Conservation (phyloP, 202 grass and related monocot genomes). For the Schoenoplectus tabernaemontani region DNA sequence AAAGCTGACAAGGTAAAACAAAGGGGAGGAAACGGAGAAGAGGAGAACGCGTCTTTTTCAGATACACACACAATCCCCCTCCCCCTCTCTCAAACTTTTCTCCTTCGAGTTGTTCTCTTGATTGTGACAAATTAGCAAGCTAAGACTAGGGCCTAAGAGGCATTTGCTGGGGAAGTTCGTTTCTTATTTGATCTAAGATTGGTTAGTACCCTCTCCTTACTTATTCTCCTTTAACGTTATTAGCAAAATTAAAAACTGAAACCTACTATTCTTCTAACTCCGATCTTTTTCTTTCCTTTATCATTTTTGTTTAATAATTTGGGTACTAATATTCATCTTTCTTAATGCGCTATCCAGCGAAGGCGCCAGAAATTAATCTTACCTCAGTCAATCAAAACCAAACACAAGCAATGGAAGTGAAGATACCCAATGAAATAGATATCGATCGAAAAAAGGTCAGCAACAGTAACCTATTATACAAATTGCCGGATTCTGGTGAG, state of each 20-base stretch:
- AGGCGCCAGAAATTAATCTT: not conserved
- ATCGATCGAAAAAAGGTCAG: not conserved
- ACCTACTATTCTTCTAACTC: not conserved
- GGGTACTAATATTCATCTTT: not conserved
- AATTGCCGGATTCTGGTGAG: not conserved
- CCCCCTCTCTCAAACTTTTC: not conserved
- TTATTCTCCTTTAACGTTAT: not conserved
- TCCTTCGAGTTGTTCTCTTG: not conserved
- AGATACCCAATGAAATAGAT: not conserved
- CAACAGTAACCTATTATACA: not conserved
- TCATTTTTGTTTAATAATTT: not conserved
- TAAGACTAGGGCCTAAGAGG: not conserved
- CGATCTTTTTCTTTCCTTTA: not conserved
- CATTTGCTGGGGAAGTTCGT: not conserved
- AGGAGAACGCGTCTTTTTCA: not conserved
- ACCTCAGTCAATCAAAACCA: not conserved
- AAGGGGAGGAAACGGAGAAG: not conserved
- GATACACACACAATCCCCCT: not conserved
- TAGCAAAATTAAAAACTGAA: not conserved
- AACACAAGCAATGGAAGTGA: conserved; percentile 11
- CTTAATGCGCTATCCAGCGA: not conserved
- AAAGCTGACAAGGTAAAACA: not conserved
- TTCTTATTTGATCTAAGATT: not conserved
- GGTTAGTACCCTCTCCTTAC: not conserved
- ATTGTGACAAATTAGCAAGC: not conserved